Conservation (phyloP, 345 rosid species). For the Populus alba region DNA sequence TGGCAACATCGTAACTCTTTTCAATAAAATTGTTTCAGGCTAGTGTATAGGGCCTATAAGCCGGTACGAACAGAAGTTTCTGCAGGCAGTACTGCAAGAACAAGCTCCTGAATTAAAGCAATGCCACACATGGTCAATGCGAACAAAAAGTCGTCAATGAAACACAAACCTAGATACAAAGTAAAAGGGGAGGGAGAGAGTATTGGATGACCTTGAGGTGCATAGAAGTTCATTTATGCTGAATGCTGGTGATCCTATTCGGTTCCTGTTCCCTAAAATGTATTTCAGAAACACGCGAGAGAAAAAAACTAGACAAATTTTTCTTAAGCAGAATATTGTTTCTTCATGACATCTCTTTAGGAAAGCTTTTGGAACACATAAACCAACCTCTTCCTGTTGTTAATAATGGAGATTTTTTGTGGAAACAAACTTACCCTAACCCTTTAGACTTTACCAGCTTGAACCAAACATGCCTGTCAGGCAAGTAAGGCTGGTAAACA, state of each 20-base stretch:
- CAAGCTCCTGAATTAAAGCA: neutral
- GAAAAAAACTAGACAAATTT: neutral
- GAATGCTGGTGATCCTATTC: neutral
- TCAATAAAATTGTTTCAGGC: neutral
- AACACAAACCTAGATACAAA: neutral
- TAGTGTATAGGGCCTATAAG: neutral
- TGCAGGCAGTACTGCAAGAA: neutral
- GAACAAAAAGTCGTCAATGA: conserved; percentile 1
- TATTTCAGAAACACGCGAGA: neutral
- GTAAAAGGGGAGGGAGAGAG: neutral
- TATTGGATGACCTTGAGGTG: neutral
- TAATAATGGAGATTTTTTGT: neutral
- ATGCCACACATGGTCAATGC: neutral
- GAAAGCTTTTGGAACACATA: neutral
- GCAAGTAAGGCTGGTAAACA: neutral
- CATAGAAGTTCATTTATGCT: neutral
- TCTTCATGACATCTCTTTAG: neutral
- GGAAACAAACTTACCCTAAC: neutral
- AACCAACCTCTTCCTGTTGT: neutral
- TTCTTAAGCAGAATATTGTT: neutral
- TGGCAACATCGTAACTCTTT: neutral
- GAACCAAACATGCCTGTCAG: neutral
- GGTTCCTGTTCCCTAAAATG: neutral
- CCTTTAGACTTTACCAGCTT: neutral
- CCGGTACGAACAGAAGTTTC: neutral